Conservation (phyloP, 768 basidiomycete genomes). For the Tulasnella sp. region DNA sequence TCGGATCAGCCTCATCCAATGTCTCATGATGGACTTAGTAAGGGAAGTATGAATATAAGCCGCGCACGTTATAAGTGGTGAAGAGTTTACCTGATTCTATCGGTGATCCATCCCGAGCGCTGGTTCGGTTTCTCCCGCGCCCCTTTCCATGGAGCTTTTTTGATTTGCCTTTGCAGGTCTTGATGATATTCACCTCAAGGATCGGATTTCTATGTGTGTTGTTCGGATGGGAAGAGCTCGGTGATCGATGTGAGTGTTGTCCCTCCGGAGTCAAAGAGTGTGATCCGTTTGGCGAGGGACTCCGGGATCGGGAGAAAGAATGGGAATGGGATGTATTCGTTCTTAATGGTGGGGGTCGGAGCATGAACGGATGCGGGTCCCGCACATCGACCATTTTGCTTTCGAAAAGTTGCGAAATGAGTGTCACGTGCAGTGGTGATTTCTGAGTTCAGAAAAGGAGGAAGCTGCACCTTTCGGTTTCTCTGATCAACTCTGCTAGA, state of each 20-base stretch:
- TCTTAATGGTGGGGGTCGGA: background rate
- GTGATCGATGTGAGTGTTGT: background rate
- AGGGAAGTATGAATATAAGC: background rate
- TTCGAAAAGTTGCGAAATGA: background rate
- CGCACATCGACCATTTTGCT: constrained; percentile 4
- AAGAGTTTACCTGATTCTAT: background rate
- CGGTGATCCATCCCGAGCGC: background rate
- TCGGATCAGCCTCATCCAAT: background rate
- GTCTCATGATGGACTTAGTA: background rate
- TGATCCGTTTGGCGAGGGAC: background rate
- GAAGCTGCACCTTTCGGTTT: constrained; percentile 1
- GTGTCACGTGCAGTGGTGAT: background rate
- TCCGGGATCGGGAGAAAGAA: background rate
- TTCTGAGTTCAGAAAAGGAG: background rate
- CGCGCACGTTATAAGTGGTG: background rate
- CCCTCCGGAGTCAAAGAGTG: background rate
- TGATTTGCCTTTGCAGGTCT: background rate
- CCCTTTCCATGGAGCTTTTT: background rate
- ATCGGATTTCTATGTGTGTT: background rate
- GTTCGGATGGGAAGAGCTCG: background rate
- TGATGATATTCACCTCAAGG: background rate
- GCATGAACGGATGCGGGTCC: constrained; percentile 2
- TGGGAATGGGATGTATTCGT: background rate
- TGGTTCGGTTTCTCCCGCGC: background rate
- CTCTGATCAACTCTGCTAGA: background rate